A percentile compares a stretch with the other conserved stretches of the same genome.
These are phyloP conservation scores for Ogataea ganodermae DNA, from an alignment of 805 yeast genomes.

Conservation along the genomic window DNA sequence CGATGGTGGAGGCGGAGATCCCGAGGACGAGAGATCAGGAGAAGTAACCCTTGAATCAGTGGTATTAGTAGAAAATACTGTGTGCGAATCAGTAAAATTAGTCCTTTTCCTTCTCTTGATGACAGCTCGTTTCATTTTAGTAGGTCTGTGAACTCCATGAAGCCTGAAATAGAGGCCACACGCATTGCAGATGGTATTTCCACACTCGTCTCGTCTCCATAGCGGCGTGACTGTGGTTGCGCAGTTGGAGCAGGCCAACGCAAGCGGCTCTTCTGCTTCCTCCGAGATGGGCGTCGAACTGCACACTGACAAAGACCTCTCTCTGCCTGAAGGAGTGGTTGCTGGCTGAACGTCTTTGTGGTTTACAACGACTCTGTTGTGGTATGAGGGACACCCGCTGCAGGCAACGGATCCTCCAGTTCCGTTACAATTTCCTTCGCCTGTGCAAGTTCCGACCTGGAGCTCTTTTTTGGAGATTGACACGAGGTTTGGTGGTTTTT, in stretches of 20 bases:
- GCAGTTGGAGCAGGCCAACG: slow-evolving; percentile 82
- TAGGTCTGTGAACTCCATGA: slow-evolving; percentile 78
- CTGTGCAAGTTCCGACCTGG: slow-evolving; percentile 60
- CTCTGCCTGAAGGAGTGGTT: slow-evolving; percentile 11
- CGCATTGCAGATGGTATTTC: slow-evolving; percentile 85
- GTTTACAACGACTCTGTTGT: slow-evolving; percentile 55
- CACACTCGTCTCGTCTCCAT: slow-evolving; percentile 82
- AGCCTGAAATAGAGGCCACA: slow-evolving; percentile 78
- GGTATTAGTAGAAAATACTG: not conserved
- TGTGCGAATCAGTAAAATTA: not conserved
- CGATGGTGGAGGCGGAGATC: not conserved
- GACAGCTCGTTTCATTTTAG: slow-evolving; percentile 67
- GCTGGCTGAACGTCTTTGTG: slow-evolving; percentile 3
- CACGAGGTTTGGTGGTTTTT: slow-evolving; percentile 56
- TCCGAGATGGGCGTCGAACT: not conserved
- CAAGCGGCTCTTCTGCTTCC: slow-evolving; percentile 42
- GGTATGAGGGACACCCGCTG: slow-evolving; percentile 80
- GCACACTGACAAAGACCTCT: not conserved
- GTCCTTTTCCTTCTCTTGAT: slow-evolving; percentile 72
- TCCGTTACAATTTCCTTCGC: slow-evolving; percentile 82
- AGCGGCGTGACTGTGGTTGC: slow-evolving; percentile 83
- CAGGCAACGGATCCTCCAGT: slow-evolving; percentile 84
- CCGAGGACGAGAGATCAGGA: not conserved
- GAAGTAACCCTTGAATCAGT: not conserved
- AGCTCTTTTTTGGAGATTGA: slow-evolving; percentile 39